Base-by-base conservation (phyloP, 2,329 filamentous ascomycete species). In the Penicillium hesseltinei region DNA sequence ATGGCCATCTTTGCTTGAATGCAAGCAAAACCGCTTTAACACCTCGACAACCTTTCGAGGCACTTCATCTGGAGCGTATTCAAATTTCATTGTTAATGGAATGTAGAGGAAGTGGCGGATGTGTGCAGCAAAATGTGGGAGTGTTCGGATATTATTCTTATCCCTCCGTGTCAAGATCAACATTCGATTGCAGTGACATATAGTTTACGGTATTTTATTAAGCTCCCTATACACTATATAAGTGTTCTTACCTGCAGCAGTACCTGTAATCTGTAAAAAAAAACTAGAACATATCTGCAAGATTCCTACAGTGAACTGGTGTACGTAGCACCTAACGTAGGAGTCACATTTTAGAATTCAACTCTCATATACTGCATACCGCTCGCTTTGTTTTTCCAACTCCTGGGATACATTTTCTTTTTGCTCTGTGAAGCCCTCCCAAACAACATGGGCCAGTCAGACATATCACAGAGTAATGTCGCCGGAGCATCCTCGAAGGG, bases 1-100 rank as follows among this genome's bases (percentile, higher is more conserved):
- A 35, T 44, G 27, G 13, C 49, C 49, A 46, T 51, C 29, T 23
- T 42, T 31, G 21, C 42, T 47, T 10, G 43, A 53, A 36, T 57
- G 49, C 8, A 57, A 40, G 25, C 49, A 47, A 29, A 57, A 57
- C 11, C 35, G 49, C 43, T 52, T 53, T 9, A 57, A 8, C 4
- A 57, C 49, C 27, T 47, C 29, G 23, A 57, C 21, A 11, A 57
- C 21, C 17, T 40, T 57, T 2, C 25, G 25, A 23, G 49, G 36
- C 3, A 57, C 27, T 8, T 47, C n/a, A 15, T 53, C 49, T 47
- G 54, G 49, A 2, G 27, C n/a, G 7, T 57, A 57, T 53, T 57
- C 54, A 29, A 57, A 57, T 35, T 25, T 36, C 54, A 57, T 57
- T 5, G n/a, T 36, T 4, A 47, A 31, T 33, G 17, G 5, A 27